Evolutionary conservation across 1,284 basidiomycete species (phyloP), one percentile per base, ranked within the genome.

Genomic region (Thelephora terrestris): DNA sequence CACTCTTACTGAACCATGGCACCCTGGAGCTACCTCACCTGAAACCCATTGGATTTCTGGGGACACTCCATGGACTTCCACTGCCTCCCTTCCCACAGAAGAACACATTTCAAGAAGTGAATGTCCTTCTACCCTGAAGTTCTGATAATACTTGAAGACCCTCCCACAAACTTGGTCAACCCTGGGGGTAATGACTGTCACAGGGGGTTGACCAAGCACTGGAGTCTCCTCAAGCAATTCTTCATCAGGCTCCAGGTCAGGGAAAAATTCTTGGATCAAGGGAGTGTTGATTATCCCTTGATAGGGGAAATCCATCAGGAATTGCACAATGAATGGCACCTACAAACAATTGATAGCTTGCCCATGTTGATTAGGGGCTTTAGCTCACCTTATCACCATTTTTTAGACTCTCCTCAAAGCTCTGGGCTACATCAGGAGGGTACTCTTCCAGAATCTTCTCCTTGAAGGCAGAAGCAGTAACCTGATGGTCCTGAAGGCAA

Each of bases 31-130:
- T 16, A 58, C 58, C 24, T 38, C 32, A 27, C 55, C 53, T 9
- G 57, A 52, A n/a, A 70, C 69, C 80, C 80, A 83, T 21, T 61
- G 55, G 45, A 81, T 70, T 7, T 59, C 64, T 20, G 57, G 43
- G 1, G 79, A 79, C 54, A 18, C 39, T 14, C 21, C 20, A 42
- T 42, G 39, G 10, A 42, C 39, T n/a, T 42, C 39, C 9, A 32
- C 9, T 42, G 16, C n/a, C 12, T 42, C 78, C 68, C 1, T 62
- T 55, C 23, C 67, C 55, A 52, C 81, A 77, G 7, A 67, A 58
- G 7, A 58, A 56, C 47, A 58, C 52, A 4, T 52, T 50, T 7
- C 61, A 55, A 16, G 54, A 55, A 7, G 61, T 56, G 9, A 53
- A 44, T 7, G 55, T 54, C 44, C 62, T 59, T 36, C 55, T 50